These are phyloP conservation scores for Fusarium clavum DNA, from an alignment of 2,329 filamentous ascomycete species.

Conservation along the genomic window DNA sequence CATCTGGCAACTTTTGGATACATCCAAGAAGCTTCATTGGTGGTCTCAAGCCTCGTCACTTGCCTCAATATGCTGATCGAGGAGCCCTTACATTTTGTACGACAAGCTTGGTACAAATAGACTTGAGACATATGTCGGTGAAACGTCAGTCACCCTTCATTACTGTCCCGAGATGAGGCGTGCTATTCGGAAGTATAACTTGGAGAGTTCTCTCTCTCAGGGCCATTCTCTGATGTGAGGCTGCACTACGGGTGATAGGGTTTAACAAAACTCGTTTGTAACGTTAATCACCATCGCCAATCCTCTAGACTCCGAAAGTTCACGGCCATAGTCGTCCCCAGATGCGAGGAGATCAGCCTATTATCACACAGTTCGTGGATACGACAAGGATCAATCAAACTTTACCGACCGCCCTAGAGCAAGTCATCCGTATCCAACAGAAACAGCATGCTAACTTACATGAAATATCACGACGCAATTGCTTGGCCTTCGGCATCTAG, in stretches of 20 bases:
- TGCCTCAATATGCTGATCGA: not conserved
- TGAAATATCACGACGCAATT: conserved; percentile 1
- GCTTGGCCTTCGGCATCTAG: conserved; percentile 6
- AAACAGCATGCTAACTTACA: conserved; percentile 15
- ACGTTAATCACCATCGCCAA: not conserved
- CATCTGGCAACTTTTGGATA: not conserved
- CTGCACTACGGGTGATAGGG: not conserved
- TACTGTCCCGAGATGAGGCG: conserved; percentile 6
- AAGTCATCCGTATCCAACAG: conserved; percentile 6
- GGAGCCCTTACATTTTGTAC: not conserved
- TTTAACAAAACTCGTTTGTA: not conserved
- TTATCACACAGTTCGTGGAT: not conserved
- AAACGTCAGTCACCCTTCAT: not conserved
- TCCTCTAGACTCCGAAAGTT: not conserved
- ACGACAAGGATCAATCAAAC: conserved; percentile 13
- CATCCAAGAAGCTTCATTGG: not conserved
- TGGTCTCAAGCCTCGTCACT: not conserved
- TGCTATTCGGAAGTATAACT: not conserved
- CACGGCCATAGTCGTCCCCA: not conserved
- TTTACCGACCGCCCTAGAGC: not conserved
- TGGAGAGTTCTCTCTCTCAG: not conserved
- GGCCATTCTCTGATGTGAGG: conserved; percentile 4
- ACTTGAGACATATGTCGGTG: not conserved
- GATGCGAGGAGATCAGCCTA: not conserved
- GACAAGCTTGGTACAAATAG: conserved; percentile 1